These are phyloP conservation scores for Leccinum griseonigrum DNA, from an alignment of 1,284 basidiomycete genomes.

Conservation along the genomic window DNA sequence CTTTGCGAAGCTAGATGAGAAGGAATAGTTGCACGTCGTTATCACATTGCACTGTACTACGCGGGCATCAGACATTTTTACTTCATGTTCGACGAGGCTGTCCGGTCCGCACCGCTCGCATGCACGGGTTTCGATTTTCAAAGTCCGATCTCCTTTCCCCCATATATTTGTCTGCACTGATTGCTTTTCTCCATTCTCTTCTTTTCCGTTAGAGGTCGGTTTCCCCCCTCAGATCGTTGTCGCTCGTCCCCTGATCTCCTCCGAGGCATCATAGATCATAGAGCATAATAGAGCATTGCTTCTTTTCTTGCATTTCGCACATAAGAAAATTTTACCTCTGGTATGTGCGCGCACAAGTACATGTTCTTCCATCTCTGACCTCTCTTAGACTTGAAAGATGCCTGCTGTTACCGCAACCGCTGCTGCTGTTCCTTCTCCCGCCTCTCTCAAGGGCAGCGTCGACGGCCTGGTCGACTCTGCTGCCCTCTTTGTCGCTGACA, in stretches of 20 bases:
- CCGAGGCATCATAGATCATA: conserved; percentile 49
- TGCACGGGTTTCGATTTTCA: conserved; percentile 23
- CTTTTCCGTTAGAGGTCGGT: conserved; percentile 48
- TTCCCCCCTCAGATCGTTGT: background rate
- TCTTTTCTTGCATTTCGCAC: conserved; percentile 45
- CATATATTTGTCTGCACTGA: conserved; percentile 17
- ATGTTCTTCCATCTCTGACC: conserved; percentile 2
- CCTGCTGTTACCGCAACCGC: conserved; percentile 63
- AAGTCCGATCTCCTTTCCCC: conserved; percentile 26
- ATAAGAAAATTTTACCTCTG: conserved; percentile 36
- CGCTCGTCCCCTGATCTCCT: conserved; percentile 9
- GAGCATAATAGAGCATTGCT: conserved; percentile 55
- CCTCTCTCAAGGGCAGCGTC: conserved; percentile 63
- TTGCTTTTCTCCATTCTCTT: conserved; percentile 25
- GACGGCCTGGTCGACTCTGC: conserved; percentile 62
- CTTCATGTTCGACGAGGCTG: conserved; percentile 17
- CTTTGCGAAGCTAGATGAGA: conserved; percentile 52
- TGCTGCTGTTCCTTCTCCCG: conserved; percentile 48
- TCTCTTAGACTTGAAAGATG: conserved; percentile 58
- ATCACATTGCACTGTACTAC: conserved; percentile 2
- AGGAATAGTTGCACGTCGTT: conserved; percentile 18
- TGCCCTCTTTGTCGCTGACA: conserved; percentile 72
- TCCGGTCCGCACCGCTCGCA: conserved; percentile 1
- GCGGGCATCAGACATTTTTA: conserved; percentile 7
- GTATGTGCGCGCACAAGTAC: conserved; percentile 30